Percentiles rank a stretch among this genome's conserved stretches.
These are phyloP conservation scores for Rosa multiflora DNA, from an alignment of 306 rosid species.

Conservation along the genomic window DNA sequence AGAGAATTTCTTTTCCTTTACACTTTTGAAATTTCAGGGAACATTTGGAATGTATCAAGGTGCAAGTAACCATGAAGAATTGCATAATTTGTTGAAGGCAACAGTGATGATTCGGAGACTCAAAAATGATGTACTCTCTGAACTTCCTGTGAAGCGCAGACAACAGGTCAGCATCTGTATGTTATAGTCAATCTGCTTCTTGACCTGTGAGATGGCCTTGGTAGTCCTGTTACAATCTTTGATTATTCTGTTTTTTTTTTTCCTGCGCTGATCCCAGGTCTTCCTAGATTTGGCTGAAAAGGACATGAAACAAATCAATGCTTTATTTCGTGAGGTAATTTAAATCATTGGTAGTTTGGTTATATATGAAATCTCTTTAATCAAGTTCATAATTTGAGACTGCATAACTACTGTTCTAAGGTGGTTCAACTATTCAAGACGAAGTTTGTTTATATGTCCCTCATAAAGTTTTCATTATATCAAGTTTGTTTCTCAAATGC, in stretches of 20 bases:
- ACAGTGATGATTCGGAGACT: conserved; percentile 95
- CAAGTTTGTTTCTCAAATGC: background rate
- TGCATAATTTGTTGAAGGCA: conserved; percentile 93
- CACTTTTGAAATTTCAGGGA: conserved; percentile 52
- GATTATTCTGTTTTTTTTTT: background rate
- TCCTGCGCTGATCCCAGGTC: conserved; percentile 48
- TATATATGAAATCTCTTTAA: background rate
- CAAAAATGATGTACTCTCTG: conserved; percentile 84
- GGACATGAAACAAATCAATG: conserved; percentile 83
- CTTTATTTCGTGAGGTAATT: conserved; percentile 82
- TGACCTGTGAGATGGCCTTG: conserved; percentile 14
- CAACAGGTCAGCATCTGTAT: conserved; percentile 58
- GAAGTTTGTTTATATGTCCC: background rate
- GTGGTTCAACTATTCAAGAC: background rate
- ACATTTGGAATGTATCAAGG: conserved; percentile 88
- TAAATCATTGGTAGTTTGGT: background rate
- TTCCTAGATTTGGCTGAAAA: conserved; percentile 85
- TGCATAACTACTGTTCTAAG: background rate
- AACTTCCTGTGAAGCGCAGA: conserved; percentile 95
- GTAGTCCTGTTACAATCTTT: conserved; percentile 3
- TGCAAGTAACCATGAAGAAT: conserved; percentile 95
- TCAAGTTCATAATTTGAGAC: background rate
- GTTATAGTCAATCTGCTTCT: conserved; percentile 1
- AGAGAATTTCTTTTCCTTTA: conserved; percentile 5
- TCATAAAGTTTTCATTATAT: background rate